These are phyloP conservation scores for Metschnikowia hibisci DNA, from an alignment of 805 yeast genomes.

Conservation along the genomic window DNA sequence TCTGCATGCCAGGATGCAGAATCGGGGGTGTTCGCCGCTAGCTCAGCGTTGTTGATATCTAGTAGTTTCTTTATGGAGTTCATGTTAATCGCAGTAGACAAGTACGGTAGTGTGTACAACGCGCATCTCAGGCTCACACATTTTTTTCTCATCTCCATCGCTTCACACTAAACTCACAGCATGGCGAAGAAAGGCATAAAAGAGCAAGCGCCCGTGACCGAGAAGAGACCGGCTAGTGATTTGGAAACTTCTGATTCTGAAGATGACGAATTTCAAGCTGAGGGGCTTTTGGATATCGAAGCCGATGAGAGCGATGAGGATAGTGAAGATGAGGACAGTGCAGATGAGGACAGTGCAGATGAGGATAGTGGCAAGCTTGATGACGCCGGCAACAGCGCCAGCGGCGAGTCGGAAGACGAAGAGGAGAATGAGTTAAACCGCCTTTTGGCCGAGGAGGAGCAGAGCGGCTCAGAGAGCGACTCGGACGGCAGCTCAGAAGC, in stretches of 20 bases:
- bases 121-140: slow-evolving; percentile 9
- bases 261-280: slow-evolving; percentile 14
- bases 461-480: slow-evolving; percentile 33
- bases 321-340: slow-evolving; percentile 5
- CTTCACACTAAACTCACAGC: background rate
- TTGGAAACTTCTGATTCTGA: slow-evolving; percentile 11
- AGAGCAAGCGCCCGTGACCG: slow-evolving; percentile 3
- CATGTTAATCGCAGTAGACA: slow-evolving; percentile 20
- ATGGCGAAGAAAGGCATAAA: slow-evolving; percentile 15
- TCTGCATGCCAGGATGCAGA: slow-evolving; percentile 89
- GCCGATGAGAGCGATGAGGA: slow-evolving; percentile 14
- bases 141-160: slow-evolving; percentile 9
- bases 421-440: slow-evolving; percentile 52
- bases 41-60: slow-evolving; percentile 61
- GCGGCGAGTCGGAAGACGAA: slow-evolving; percentile 30
- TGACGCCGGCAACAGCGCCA: slow-evolving; percentile 6
- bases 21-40: slow-evolving; percentile 53
- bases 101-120: slow-evolving; percentile 1
- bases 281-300: slow-evolving; percentile 15
- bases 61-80: slow-evolving; percentile 44
- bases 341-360: slow-evolving; percentile 1
- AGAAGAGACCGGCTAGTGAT: slow-evolving; percentile 14
- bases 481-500: slow-evolving; percentile 48
- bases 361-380: slow-evolving; percentile 7
- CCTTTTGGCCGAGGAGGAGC: slow-evolving; percentile 53